Base-by-base conservation (phyloP, 169 alveolate genomes). In the Ichthyophthirius multifiliis region DNA sequence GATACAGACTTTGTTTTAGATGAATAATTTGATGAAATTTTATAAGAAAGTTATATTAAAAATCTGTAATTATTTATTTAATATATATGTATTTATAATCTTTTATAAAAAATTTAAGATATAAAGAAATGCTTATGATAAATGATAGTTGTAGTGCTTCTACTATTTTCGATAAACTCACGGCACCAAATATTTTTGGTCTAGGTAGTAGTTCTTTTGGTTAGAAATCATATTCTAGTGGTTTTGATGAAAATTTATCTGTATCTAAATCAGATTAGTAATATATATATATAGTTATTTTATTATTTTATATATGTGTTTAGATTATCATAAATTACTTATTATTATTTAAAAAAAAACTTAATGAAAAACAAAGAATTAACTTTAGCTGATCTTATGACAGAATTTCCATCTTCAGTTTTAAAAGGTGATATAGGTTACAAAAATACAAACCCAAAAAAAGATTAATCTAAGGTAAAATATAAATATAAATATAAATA, bases 81-180 rank as follows among this genome's bases (percentile, higher is more conserved):
- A 9, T 41, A 41, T 41, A 9, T 41, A 9, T 41, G 7, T 41
- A 41, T 41, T 41, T 41, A 9, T 9, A 41, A 7, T 9, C 7
- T 9, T 9, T 41, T 9, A 41, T 41, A 9, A 41, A 41, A 9
- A 13, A 41, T 9, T 41, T 41, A 9, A 55, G 71, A 74, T 93
- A 90, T 77, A 74, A 83, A 67, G 92, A 84, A 74, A 84, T 91
- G 20, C 82, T 88, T 15, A 47, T 92, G 46, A 75, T 92, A n/a
- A 65, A 83, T 46, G 96, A 92, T 75, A 88, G 95, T n/a, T 92
- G 96, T 71, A 92, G 89, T 74, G 96, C 95, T 15, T 83, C 83
- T 83, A 76, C 94, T n/a, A 64, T 90, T 74, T 90, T 84, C 78
- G 92, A 88, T 34, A 55, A 81, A 46, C 92, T 92, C 2, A 79